These are phyloP conservation scores for Apiospora marii DNA, from an alignment of 2,329 filamentous ascomycete species.

Conservation along the genomic window DNA sequence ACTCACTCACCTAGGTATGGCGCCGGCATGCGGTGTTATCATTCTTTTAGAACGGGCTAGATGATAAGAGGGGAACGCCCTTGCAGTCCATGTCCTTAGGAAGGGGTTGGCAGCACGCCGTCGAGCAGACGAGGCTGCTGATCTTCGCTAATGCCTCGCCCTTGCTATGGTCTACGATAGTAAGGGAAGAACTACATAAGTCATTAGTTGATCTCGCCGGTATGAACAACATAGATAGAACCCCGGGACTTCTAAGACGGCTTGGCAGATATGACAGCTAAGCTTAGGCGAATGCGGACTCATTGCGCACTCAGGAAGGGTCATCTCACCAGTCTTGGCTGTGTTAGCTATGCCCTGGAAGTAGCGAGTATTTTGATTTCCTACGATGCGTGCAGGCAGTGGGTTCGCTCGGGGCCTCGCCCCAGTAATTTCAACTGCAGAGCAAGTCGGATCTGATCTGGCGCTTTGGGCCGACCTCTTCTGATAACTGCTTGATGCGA, in stretches of 20 bases:
- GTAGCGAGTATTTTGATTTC: neutral
- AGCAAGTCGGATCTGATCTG: neutral
- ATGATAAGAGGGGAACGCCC: neutral
- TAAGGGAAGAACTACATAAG: neutral
- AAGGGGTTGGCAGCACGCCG: neutral
- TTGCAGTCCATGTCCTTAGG: neutral
- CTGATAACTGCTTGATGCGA: neutral
- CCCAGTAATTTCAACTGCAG: neutral
- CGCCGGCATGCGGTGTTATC: neutral
- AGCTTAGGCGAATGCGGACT: neutral
- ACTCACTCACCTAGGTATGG: constrained; percentile 5
- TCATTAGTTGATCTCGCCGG: neutral
- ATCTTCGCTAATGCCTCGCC: neutral
- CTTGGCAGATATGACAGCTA: neutral
- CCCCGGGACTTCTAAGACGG: neutral
- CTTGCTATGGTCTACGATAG: neutral
- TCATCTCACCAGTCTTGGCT: neutral
- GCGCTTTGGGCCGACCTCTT: neutral
- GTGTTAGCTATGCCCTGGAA: neutral
- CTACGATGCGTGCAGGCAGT: neutral
- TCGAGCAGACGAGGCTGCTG: neutral
- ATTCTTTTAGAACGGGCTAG: neutral
- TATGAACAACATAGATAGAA: neutral
- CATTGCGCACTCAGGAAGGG: neutral
- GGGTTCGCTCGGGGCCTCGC: neutral